Base-by-base conservation (phyloP, 2,329 filamentous ascomycete genomes). In the Ophiocordyceps camponoti-rufipedis region DNA sequence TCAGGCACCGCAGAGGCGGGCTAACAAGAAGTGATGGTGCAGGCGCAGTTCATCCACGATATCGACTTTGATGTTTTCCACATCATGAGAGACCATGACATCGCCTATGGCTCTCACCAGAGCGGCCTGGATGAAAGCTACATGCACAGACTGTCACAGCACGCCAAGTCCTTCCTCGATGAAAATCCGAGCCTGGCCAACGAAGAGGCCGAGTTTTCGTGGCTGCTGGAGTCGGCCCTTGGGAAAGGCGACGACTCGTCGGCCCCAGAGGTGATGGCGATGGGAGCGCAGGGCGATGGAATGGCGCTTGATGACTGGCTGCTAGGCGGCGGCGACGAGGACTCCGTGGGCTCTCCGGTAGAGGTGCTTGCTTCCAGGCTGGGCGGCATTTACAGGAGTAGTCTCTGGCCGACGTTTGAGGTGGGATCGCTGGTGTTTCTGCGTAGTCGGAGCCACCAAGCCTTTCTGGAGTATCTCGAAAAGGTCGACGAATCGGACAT, bases 11-110 rank as follows among this genome's bases (percentile, higher is more conserved):
- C 28, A 28, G 16, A 8, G n/a, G n/a, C 13, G 28, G 23, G 33
- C 47, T 48, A 41, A 48, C 44, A 23, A 47, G 4, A 23, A 43
- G 18, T 43, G 32, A 44, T 13, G 13, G 23, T 28, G 28, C 14
- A 75, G 71, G 65, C 72, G 6, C 64, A 71, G 41, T 74, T 74
- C 51, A 68, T 65, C 47, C 73, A 72, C 48, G 61, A 73, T 49
- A 74, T 93, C 50, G 78, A 86, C 57, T 91, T 93, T 56, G 86
- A 93, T 56, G 76, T 91, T 29, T 93, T 93, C 66, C 75, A 78
- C 42, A 88, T 80, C 66, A 89, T 93, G 84, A 71, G 78, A 50
- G 85, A 93, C 55, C 77, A 85, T 58, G 80, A 86, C 57, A 82
- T 89, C 58, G 83, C 78, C 11, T 91, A 91, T 56, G 85, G 73